Base-by-base conservation (phyloP, 2,329 filamentous ascomycete genomes). In the Stachybotrys echinatus region DNA sequence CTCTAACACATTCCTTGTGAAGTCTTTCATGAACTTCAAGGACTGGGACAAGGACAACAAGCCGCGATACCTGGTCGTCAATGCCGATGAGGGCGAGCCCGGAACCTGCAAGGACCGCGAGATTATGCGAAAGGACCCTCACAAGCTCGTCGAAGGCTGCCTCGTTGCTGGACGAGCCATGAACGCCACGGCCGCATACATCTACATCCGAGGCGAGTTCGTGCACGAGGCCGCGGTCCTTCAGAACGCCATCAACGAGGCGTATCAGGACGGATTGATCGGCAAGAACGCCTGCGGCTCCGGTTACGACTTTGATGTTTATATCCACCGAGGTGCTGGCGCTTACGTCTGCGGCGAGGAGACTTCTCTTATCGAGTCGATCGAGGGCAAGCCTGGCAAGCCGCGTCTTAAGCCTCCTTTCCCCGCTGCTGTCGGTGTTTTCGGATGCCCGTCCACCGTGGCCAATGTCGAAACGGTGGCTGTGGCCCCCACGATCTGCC, bases 1-100 rank as follows among this genome's bases (percentile, higher is more conserved):
- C 48, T 43, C 44, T 40, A 20, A 23, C 40, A 50, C 48, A 52
- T 51, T 44, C 45, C 38, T 56, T 61, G 58, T 61, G 34, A 52
- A 95, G 91, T 96, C 92, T 46, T 99, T 99, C 74, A 99, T 99
- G 94, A 99, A 99, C 80, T 92, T 92, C 80, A 96, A 96, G 75
- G 94, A 91, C 64, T 99, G 94, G 94, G 92, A 99, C 65, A 95
- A 99, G 76, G 94, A 97, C 70, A 87, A 73, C 62, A 95, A 95
- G 74, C 94, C 94, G 58, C 86, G 94, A 65, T 99, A 99, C 68
- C 79, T 99, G 49, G 92, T 99, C 54, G 90, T 99, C 76, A 99
- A 99, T 66, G 94, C 94, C 59, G 94, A 99, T 70, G 94, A 99
- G 77, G 94, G 94, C 65, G 94, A 99, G 74, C 94, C 94, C 23